Conservation (phyloP, 768 basidiomycete genomes). For the Boletus barrowsii region DNA sequence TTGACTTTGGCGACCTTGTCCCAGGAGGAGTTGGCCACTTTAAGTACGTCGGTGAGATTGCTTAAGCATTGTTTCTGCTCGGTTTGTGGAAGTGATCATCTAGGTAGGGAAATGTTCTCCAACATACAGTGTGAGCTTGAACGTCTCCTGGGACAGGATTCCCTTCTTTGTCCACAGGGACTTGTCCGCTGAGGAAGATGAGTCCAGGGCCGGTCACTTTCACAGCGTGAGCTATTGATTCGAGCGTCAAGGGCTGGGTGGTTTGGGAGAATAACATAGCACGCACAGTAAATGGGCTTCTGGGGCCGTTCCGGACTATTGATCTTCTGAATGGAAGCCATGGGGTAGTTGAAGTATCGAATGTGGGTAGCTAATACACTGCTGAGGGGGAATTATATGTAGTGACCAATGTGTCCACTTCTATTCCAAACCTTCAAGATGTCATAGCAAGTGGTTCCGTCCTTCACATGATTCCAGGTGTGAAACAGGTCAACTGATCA, state of each 20-base stretch:
- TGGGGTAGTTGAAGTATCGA: slow-evolving; percentile 14
- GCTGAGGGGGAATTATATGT: not conserved
- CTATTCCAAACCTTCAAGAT: not conserved
- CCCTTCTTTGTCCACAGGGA: slow-evolving; percentile 47
- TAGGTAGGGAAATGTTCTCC: not conserved
- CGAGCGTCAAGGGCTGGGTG: not conserved
- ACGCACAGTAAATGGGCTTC: slow-evolving; percentile 13
- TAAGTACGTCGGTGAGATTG: slow-evolving; percentile 53
- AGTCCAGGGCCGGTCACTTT: slow-evolving; percentile 47
- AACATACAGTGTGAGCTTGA: slow-evolving; percentile 54
- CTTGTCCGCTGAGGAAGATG: slow-evolving; percentile 61
- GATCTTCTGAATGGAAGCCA: slow-evolving; percentile 53
- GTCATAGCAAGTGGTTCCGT: not conserved
- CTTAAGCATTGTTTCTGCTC: slow-evolving; percentile 53
- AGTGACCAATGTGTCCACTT: not conserved
- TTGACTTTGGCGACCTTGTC: slow-evolving; percentile 58
- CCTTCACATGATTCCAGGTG: not conserved
- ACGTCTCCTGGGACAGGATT: slow-evolving; percentile 54
- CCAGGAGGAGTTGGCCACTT: slow-evolving; percentile 56
- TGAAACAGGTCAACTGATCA: not conserved
- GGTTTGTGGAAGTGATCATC: not conserved
- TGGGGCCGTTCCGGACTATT: slow-evolving; percentile 46
- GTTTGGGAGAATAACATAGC: not conserved
- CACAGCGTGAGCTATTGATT: slow-evolving; percentile 47
- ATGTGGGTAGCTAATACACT: not conserved